Evolutionary conservation across 495 filamentous ascomycete genomes (phyloP), one percentile per base, ranked within the genome.

Genomic region (Xylaria cubensis): DNA sequence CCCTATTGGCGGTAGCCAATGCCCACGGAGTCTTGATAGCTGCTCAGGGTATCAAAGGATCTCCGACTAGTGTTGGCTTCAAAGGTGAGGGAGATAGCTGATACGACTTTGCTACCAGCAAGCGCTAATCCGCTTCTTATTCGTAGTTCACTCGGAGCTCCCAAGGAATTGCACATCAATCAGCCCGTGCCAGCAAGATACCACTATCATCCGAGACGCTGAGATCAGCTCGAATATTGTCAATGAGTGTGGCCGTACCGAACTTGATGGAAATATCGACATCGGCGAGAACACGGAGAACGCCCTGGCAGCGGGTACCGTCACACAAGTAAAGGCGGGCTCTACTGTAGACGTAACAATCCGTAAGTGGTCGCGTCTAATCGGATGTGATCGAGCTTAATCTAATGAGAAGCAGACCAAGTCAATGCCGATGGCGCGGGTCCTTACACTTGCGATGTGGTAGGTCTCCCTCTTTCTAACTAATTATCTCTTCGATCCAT

Each of bases 371-470:
- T 26, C 48, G 1, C 48, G 0, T 15, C 17, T 13, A 29, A 39
- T n/a, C 39, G 15, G 21, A 50, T 3, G 29, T 41, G 46, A 17
- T 41, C 36, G 9, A 19, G 8, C 15, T 9, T n/a, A 21, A 44
- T 36, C 66, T 58, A 64, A 70, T 76, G 32, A 58, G 24, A 21
- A 69, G 32, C 34, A 73, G 72, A 88, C 72, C 86, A 88, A 70
- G 85, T 88, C 68, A 89, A 88, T 69, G 85, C 83, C 26, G 86
- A 88, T 72, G 87, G 86, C 36, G 86, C 86, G 21, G 87, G 87
- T 0, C 87, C 86, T 3, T 88, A 86, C 73, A 74, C 79, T 2
- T 88, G 87, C 72, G 84, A 86, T 58, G 58, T 86, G 8, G 84
- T 76, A 61, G 10, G 69, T 64, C 19, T 15, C 21, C 59, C 19